These are phyloP conservation scores for Corylus americana DNA, from an alignment of 306 rosid species.

Conservation along the genomic window DNA sequence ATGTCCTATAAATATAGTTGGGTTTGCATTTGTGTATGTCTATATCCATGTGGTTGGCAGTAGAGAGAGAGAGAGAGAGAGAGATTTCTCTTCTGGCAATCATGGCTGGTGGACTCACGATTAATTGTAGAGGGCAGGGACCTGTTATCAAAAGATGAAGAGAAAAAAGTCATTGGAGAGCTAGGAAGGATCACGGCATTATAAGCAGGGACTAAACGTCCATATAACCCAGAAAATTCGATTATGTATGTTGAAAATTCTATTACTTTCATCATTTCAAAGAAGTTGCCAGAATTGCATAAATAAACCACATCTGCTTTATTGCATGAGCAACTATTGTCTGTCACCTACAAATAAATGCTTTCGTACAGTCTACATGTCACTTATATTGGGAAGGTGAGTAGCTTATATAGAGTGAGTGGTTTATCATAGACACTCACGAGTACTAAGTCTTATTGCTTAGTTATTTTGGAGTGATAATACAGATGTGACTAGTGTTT, in stretches of 20 bases:
- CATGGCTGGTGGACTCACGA: constrained; percentile 32
- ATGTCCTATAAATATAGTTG: constrained; percentile 13
- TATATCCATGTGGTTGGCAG: constrained; percentile 1
- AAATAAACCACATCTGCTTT: not conserved
- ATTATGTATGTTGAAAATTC: constrained; percentile 6
- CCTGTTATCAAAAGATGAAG: not conserved
- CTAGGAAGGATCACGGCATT: constrained; percentile 2
- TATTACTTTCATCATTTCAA: not conserved
- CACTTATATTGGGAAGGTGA: too few species aligned
- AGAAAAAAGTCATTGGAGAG: not conserved
- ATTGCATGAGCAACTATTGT: not conserved
- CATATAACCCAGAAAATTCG: not conserved
- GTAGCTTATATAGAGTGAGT: too few species aligned
- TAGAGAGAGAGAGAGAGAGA: constrained; percentile 8
- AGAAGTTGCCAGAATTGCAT: not conserved
- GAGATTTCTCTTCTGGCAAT: constrained; percentile 28
- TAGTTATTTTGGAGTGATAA: too few species aligned
- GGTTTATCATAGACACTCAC: too few species aligned
- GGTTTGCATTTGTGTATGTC: not conserved
- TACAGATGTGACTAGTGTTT: too few species aligned
- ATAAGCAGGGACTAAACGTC: not conserved
- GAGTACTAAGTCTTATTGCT: too few species aligned
- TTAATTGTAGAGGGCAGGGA: constrained; percentile 14
- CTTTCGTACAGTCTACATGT: too few species aligned
- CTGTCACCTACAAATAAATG: not conserved